phyloP scores from a whole-genome alignment of 2,329 filamentous ascomycete genomes.

The Amylocarpus encephaloides region DNA sequence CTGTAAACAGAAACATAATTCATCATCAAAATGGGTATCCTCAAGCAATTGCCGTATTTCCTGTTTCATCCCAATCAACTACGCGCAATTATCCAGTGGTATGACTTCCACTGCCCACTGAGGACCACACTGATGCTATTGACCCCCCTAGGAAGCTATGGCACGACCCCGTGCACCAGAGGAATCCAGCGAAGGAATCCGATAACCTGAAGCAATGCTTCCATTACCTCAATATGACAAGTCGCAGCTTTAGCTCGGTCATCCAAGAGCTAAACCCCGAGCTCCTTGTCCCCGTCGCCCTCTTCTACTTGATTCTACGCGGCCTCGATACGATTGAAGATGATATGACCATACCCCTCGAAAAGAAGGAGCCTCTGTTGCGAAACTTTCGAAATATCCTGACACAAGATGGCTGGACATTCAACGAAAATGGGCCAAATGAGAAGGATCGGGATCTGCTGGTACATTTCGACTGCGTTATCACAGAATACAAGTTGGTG shows the following conservation, averaged over 20 bases:
- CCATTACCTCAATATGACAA: conserved; percentile 77
- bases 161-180: conserved; percentile 88
- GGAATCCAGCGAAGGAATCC: conserved; percentile 69
- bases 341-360: conserved; percentile 84
- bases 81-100: not conserved
- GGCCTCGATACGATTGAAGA: conserved; percentile 98
- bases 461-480: conserved; percentile 83
- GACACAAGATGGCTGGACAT: conserved; percentile 84
- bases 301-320: conserved; percentile 91
- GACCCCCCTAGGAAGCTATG: conserved; percentile 70
- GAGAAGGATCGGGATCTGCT: conserved; percentile 93
- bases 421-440: conserved; percentile 73
- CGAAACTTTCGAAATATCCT: conserved; percentile 75
- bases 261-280: conserved; percentile 96
- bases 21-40: conserved; percentile 45
- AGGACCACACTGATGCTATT: conserved; percentile 11
- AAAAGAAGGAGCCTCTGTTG: conserved; percentile 78
- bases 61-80: conserved; percentile 28
- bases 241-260: conserved; percentile 85
- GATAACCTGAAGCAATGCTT: conserved; percentile 76
- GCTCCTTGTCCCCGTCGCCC: conserved; percentile 76
- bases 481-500: conserved; percentile 80
- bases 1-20: not conserved
- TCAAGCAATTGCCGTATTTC: conserved; percentile 58
- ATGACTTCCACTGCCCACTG: not conserved